A percentile compares a stretch with the other conserved stretches of the same genome.
These are phyloP conservation scores for Stagonosporopsis cucurbitacearum DNA, from an alignment of 2,329 filamentous ascomycete species.

Conservation along the genomic window DNA sequence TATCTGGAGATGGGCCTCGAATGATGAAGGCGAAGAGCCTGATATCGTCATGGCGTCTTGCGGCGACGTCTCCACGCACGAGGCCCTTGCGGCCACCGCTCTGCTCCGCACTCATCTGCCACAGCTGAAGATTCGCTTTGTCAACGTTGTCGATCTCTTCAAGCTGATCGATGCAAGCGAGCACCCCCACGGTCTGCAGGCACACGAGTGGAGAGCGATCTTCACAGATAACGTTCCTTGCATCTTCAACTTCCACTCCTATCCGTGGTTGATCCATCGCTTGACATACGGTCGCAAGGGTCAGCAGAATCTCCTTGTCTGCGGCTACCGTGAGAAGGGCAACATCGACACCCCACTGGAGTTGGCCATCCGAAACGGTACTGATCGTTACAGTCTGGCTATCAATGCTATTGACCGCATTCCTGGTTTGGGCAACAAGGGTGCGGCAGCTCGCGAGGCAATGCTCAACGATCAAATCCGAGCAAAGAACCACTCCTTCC, in stretches of 20 bases:
- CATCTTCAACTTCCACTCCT: slow-evolving; percentile 86
- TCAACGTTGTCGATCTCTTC: slow-evolving; percentile 83
- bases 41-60: slow-evolving; percentile 79
- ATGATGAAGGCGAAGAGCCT: slow-evolving; percentile 71
- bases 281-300: slow-evolving; percentile 78
- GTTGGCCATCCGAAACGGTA: slow-evolving; percentile 77
- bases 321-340: slow-evolving; percentile 81
- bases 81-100: slow-evolving; percentile 76
- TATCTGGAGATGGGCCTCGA: slow-evolving; percentile 79
- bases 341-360: slow-evolving; percentile 84
- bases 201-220: slow-evolving; percentile 67
- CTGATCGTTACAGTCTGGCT: slow-evolving; percentile 77
- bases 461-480: slow-evolving; percentile 70
- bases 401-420: slow-evolving; percentile 78
- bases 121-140: slow-evolving; percentile 75
- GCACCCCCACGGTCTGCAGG: slow-evolving; percentile 72
- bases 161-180: slow-evolving; percentile 73
- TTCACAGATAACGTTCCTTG: slow-evolving; percentile 76
- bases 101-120: slow-evolving; percentile 75
- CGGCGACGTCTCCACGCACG: slow-evolving; percentile 76
- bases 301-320: slow-evolving; percentile 72
- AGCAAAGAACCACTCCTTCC: slow-evolving; percentile 67
- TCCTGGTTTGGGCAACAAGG: slow-evolving; percentile 67
- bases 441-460: slow-evolving; percentile 66
- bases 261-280: slow-evolving; percentile 80